Conservation (phyloP, 176 grass and related monocot species). For the Triticum monococcum region DNA sequence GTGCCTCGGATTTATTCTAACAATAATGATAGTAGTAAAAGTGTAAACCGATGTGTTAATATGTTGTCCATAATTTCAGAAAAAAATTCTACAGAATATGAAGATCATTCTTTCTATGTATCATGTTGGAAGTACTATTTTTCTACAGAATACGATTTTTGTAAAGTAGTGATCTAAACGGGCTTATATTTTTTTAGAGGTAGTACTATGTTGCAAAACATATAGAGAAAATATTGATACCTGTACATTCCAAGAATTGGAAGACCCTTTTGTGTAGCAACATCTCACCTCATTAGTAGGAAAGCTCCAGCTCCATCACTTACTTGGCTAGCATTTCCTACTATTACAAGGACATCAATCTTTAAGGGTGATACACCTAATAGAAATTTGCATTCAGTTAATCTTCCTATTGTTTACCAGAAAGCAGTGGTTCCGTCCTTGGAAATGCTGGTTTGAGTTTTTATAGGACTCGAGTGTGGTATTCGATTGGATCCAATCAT, state of each 20-base stretch:
- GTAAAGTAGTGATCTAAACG: too few relatives aligned
- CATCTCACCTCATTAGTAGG: constrained; percentile 79
- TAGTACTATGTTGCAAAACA: background rate
- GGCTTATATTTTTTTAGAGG: too few relatives aligned
- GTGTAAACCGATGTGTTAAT: background rate
- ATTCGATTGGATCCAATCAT: constrained; percentile 73
- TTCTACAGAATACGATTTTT: too few relatives aligned
- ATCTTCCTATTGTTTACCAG: constrained; percentile 57
- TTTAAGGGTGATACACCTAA: constrained; percentile 11
- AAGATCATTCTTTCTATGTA: background rate
- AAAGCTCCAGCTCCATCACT: constrained; percentile 89
- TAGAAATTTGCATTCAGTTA: background rate
- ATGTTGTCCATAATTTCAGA: background rate
- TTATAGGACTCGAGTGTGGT: constrained; percentile 65
- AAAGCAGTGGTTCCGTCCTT: constrained; percentile 79
- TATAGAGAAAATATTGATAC: constrained; percentile 17
- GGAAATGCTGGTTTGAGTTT: constrained; percentile 92
- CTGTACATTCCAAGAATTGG: constrained; percentile 71
- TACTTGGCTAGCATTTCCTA: constrained; percentile 88
- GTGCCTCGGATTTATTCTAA: too few relatives aligned
- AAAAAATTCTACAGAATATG: background rate
- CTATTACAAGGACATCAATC: background rate
- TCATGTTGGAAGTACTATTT: too few relatives aligned
- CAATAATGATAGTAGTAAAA: too few relatives aligned
- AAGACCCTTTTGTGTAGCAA: constrained; percentile 75